Evolutionary conservation across 352 stramenopile species (phyloP).

Genomic region (Globisporangium camurandrum): DNA sequence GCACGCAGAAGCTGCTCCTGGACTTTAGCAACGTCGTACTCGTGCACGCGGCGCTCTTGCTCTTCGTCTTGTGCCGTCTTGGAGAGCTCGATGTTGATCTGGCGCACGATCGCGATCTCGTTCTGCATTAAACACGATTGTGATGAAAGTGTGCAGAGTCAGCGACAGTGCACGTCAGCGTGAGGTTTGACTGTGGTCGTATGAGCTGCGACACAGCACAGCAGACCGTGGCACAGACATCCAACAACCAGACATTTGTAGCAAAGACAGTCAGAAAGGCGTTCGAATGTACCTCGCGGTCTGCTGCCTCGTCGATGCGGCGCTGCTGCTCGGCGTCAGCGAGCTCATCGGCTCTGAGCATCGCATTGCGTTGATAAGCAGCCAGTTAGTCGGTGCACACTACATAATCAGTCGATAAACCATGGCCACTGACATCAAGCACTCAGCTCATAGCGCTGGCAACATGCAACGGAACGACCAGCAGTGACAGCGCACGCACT

Average conservation of each 20-base stretch:
- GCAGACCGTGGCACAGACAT: too few species aligned
- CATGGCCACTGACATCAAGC: neutral
- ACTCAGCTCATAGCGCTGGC: neutral
- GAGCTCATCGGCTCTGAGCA: constrained; percentile 36
- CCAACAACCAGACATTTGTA: too few species aligned
- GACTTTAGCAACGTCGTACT: constrained; percentile 55
- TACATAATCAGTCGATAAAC: too few species aligned
- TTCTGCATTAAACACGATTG: constrained; percentile 13
- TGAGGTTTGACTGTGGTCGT: too few species aligned
- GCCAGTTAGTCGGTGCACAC: too few species aligned
- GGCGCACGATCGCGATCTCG: constrained; percentile 53
- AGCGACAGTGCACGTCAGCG: neutral
- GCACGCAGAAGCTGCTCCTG: constrained; percentile 54
- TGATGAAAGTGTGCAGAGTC: neutral
- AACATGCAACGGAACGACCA: neutral
- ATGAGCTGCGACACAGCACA: too few species aligned
- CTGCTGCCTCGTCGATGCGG: constrained; percentile 38
- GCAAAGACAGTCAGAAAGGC: too few species aligned
- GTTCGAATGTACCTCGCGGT: constrained; percentile 36
- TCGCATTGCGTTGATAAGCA: too few species aligned
- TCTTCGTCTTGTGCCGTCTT: constrained; percentile 55
- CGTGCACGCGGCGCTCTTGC: constrained; percentile 47
- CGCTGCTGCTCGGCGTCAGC: constrained; percentile 53
- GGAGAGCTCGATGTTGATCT: constrained; percentile 69
- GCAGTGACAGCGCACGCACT: constrained; percentile 7